Conservation (phyloP, 441 rosid genomes). For the Geranium incanum region DNA sequence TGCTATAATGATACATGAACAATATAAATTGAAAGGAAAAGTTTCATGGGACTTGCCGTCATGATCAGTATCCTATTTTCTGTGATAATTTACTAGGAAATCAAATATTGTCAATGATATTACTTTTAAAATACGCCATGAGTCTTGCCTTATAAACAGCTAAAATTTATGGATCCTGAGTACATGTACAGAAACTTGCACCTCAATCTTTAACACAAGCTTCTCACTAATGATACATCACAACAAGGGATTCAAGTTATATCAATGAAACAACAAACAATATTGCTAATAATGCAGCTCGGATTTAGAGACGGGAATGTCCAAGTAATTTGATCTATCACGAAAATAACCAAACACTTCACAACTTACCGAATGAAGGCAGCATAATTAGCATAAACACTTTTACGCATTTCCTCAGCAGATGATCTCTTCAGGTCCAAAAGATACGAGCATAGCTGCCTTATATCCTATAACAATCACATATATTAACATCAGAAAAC, state of each 20-base stretch:
- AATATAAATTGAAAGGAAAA: neutral
- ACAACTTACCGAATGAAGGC: constrained; percentile 81
- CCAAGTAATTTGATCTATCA: neutral
- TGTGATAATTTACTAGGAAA: neutral
- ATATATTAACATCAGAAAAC: neutral
- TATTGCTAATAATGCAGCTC: neutral
- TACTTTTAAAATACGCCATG: no score
- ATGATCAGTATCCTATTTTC: neutral
- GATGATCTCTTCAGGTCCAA: constrained; percentile 89
- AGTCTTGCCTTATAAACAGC: no score
- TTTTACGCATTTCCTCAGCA: constrained; percentile 97
- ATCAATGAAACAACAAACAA: neutral
- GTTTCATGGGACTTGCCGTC: neutral
- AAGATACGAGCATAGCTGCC: constrained; percentile 65
- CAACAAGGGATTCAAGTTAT: neutral
- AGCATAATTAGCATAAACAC: constrained; percentile 93
- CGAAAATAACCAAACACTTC: neutral
- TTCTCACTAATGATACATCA: neutral
- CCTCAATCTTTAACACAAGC: neutral
- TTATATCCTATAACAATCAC: constrained; percentile 50
- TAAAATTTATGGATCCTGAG: no score
- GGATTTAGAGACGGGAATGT: neutral
- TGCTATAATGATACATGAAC: neutral
- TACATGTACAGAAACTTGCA: no score
- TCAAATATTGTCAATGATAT: no score